phyloP scores from a whole-genome alignment of 768 basidiomycete species.

The Dendrothele bispora region DNA sequence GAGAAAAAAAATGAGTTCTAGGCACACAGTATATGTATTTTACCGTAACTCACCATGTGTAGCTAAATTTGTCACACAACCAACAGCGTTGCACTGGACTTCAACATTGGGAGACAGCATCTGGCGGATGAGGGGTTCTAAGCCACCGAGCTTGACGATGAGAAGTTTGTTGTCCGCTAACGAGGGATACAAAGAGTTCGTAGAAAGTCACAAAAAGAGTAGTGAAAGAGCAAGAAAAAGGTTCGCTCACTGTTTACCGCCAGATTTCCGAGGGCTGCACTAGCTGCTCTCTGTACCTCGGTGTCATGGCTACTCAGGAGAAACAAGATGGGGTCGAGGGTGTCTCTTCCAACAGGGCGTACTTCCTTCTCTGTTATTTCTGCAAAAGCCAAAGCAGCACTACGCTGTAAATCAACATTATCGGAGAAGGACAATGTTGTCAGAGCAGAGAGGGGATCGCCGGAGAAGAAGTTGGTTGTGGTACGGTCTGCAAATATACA shows the following conservation, averaged over 20 bases:
- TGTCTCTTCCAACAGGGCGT: conserved; percentile 92
- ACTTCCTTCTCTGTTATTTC: conserved; percentile 99
- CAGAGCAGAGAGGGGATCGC: conserved; percentile 87
- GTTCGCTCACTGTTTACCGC: conserved; percentile 87
- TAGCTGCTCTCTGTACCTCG: conserved; percentile 97
- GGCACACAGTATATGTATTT: conserved; percentile 8
- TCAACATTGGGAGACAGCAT: conserved; percentile 99
- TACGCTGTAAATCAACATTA: conserved; percentile 98
- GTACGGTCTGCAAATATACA: conserved; percentile 72
- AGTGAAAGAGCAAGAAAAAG: conserved; percentile 19
- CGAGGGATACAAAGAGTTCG: conserved; percentile 12
- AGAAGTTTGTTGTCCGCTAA: conserved; percentile 98
- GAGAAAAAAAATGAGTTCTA: conserved; percentile 10
- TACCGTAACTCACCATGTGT: conserved; percentile 76
- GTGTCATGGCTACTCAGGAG: conserved; percentile 96
- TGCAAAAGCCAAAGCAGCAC: conserved; percentile 96
- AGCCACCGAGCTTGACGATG: conserved; percentile 95
- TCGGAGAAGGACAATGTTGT: conserved; percentile 98
- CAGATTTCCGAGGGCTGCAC: conserved; percentile 94
- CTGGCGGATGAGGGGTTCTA: conserved; percentile 97
- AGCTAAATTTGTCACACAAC: conserved; percentile 97
- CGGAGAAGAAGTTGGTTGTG: conserved; percentile 97
- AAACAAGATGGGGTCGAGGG: conserved; percentile 96
- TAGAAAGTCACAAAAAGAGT: conserved; percentile 10
- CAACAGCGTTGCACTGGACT: conserved; percentile 99